These are phyloP conservation scores for Nannizziopsis barbatae DNA, from an alignment of 2,329 filamentous ascomycete species.

Conservation along the genomic window DNA sequence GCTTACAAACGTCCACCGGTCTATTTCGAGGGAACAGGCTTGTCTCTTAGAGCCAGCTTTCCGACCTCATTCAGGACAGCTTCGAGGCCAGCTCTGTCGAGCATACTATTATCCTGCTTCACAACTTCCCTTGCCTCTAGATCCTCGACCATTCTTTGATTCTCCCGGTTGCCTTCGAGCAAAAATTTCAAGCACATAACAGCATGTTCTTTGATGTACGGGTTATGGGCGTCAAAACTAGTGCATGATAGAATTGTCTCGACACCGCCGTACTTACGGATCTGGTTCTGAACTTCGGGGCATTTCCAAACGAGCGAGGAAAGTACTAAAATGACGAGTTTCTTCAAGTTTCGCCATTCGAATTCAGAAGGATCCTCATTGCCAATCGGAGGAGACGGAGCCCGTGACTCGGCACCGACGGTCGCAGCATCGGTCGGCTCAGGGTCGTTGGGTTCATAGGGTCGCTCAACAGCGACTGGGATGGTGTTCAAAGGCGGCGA, in stretches of 20 bases:
- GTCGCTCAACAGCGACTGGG: slow-evolving; percentile 50
- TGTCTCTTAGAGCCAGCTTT: slow-evolving; percentile 33
- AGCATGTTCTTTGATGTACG: slow-evolving; percentile 83
- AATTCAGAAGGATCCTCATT: slow-evolving; percentile 55
- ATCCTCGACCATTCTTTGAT: slow-evolving; percentile 44
- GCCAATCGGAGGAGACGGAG: slow-evolving; percentile 37
- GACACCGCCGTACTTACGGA: slow-evolving; percentile 73
- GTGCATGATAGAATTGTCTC: slow-evolving; percentile 83
- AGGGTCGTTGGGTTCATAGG: slow-evolving; percentile 45
- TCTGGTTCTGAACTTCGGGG: slow-evolving; percentile 72
- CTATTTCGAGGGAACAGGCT: slow-evolving; percentile 15
- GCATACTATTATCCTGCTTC: slow-evolving; percentile 30
- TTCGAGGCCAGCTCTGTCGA: slow-evolving; percentile 35
- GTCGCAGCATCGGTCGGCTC: slow-evolving; percentile 32
- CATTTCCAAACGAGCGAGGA: slow-evolving; percentile 83
- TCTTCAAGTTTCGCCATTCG: slow-evolving; percentile 77
- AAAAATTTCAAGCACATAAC: slow-evolving; percentile 75
- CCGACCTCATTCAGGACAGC: slow-evolving; percentile 35
- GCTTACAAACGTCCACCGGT: too few relatives aligned
- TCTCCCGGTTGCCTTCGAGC: slow-evolving; percentile 41
- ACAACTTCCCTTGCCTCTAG: slow-evolving; percentile 37
- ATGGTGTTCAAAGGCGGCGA: slow-evolving; percentile 23
- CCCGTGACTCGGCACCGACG: slow-evolving; percentile 33
- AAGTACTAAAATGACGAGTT: slow-evolving; percentile 80
- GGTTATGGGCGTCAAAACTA: slow-evolving; percentile 82